Conservation (phyloP, 257 asterid species). For the Gentiana straminea region DNA sequence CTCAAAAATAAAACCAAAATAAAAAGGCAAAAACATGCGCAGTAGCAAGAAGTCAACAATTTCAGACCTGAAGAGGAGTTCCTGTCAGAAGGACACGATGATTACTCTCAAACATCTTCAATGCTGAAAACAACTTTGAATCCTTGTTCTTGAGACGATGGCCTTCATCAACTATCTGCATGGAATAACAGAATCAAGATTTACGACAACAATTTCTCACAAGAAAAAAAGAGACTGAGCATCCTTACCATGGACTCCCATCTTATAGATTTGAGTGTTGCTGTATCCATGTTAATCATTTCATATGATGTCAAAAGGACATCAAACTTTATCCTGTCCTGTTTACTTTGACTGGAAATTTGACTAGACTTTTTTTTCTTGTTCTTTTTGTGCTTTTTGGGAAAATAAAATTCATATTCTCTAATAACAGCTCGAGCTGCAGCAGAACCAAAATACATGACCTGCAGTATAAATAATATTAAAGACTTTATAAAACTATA, state of each 20-base stretch:
- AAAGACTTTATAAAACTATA: constrained; percentile 17
- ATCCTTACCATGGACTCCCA: constrained; percentile 95
- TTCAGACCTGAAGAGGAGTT: constrained; percentile 91
- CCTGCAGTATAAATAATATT: constrained; percentile 34
- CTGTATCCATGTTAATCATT: constrained; percentile 83
- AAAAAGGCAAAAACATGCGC: no score
- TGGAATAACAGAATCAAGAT: constrained; percentile 15
- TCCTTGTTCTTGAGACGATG: constrained; percentile 98
- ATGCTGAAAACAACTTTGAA: constrained; percentile 68
- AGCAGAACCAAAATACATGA: constrained; percentile 88
- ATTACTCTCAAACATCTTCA: constrained; percentile 73
- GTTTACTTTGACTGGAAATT: constrained; percentile 62
- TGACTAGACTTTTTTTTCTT: constrained; percentile 81
- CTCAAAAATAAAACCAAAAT: no score
- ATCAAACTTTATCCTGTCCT: constrained; percentile 91
- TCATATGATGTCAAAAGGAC: constrained; percentile 95
- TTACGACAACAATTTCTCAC: constrained; percentile 1
- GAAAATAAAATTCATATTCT: constrained; percentile 84
- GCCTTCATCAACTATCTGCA: constrained; percentile 98
- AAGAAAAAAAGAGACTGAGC: constrained; percentile 9
- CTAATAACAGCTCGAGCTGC: constrained; percentile 74
- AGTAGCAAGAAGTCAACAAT: background rate
- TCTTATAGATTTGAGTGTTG: constrained; percentile 74
- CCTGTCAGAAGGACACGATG: constrained; percentile 97
- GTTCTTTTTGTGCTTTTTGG: constrained; percentile 68